Conservation (phyloP, 2,329 filamentous ascomycete genomes). For the Dothideomycetes sp. region DNA sequence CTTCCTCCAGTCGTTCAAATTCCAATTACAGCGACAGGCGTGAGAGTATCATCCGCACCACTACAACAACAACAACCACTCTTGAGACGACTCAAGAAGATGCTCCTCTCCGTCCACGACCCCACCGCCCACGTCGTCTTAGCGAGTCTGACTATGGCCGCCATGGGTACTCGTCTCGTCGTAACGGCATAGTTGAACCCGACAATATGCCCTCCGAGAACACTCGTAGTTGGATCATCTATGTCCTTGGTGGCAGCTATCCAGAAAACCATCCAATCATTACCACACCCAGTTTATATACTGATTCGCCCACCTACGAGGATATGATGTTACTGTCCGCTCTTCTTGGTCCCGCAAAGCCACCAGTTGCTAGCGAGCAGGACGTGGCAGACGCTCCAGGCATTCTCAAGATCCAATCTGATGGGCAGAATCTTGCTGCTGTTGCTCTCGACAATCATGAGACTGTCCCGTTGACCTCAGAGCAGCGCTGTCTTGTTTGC, state of each 20-base stretch:
- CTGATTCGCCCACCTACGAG: conserved; percentile 62
- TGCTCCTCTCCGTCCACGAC: conserved; percentile 22
- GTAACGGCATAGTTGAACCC: conserved; percentile 54
- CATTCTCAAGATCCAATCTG: conserved; percentile 44
- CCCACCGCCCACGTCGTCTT: conserved; percentile 44
- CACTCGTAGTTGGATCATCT: conserved; percentile 62
- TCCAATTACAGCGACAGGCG: conserved; percentile 21
- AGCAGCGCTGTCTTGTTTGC: conserved; percentile 56
- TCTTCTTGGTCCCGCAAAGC: conserved; percentile 58
- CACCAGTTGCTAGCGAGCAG: conserved; percentile 56
- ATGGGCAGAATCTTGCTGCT: conserved; percentile 21
- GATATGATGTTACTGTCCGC: conserved; percentile 63
- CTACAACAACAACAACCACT: conserved; percentile 19
- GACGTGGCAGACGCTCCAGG: conserved; percentile 56
- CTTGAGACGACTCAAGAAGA: conserved; percentile 34
- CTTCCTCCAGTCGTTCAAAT: conserved; percentile 12
- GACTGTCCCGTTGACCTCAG: conserved; percentile 24
- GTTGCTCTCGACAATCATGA: conserved; percentile 23
- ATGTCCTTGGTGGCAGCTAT: conserved; percentile 60
- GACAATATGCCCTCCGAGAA: conserved; percentile 47
- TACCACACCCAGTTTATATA: conserved; percentile 60
- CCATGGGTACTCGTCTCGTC: conserved; percentile 33
- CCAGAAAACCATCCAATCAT: conserved; percentile 62
- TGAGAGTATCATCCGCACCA: conserved; percentile 31
- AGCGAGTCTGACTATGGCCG: conserved; percentile 50